phyloP scores from a whole-genome alignment of 1,284 basidiomycete genomes.

The Coriolopsis trogii region DNA sequence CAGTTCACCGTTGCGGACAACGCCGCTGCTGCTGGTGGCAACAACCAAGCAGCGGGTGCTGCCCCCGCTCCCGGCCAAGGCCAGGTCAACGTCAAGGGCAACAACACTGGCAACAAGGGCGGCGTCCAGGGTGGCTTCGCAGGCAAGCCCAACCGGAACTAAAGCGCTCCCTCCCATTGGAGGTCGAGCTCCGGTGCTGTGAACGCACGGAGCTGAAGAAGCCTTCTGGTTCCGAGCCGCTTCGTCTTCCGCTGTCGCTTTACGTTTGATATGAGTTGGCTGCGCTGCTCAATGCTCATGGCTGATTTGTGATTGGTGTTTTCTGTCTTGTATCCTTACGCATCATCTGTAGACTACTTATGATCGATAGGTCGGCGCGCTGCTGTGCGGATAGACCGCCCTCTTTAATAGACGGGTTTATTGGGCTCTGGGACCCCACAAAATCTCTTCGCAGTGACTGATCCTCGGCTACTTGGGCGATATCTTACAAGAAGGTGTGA shows the following conservation, averaged over 20 bases:
- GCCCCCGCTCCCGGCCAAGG: conserved; percentile 21
- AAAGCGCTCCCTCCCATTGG: background rate
- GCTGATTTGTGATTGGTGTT: background rate
- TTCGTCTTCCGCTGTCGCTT: background rate
- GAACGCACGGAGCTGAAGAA: too few species aligned
- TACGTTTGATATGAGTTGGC: conserved; percentile 1
- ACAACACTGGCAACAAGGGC: conserved; percentile 23
- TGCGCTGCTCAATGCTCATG: conserved; percentile 2
- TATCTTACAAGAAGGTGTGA: too few species aligned
- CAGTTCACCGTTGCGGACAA: conserved; percentile 53
- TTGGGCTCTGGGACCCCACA: conserved; percentile 16
- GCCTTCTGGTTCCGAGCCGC: too few species aligned
- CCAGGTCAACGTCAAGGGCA: conserved; percentile 25
- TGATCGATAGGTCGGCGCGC: conserved; percentile 18
- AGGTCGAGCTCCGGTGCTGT: too few species aligned
- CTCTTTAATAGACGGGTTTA: conserved; percentile 17
- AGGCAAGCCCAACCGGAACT: conserved; percentile 10
- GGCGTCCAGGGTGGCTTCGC: conserved; percentile 23
- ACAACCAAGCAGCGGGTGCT: conserved; percentile 4
- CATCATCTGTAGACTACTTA: conserved; percentile 18
- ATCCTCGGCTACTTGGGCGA: too few species aligned
- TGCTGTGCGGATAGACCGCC: conserved; percentile 23
- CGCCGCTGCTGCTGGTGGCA: conserved; percentile 14
- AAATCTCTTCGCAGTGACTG: too few species aligned
- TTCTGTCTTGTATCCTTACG: conserved; percentile 13